A percentile compares a stretch with the other conserved stretches of the same genome.
Conservation (phyloP, 1,284 basidiomycete species). For the Gomphus sp. region DNA sequence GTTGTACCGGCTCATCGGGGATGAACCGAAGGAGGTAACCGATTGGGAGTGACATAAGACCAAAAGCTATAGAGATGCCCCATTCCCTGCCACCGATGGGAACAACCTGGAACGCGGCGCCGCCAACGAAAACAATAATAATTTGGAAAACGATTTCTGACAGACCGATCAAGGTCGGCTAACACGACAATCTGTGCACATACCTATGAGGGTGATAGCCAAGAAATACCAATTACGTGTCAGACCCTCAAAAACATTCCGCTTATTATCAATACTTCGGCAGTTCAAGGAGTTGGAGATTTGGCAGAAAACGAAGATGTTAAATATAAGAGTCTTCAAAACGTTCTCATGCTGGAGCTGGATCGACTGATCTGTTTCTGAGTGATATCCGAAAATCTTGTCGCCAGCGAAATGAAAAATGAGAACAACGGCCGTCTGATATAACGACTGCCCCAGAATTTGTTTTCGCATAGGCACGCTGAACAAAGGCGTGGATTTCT, state of each 20-base stretch:
- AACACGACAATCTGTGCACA: slow-evolving; percentile 13
- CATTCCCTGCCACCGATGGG: slow-evolving; percentile 77
- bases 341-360: slow-evolving; percentile 37
- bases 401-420: slow-evolving; percentile 84
- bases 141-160: slow-evolving; percentile 82
- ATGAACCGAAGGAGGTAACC: slow-evolving; percentile 76
- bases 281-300: slow-evolving; percentile 95
- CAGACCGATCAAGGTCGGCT: slow-evolving; percentile 8
- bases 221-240: slow-evolving; percentile 81
- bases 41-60: slow-evolving; percentile 80
- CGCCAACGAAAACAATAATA: slow-evolving; percentile 87
- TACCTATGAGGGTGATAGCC: slow-evolving; percentile 77
- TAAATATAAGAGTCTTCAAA: slow-evolving; percentile 89
- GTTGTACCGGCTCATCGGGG: slow-evolving; percentile 77
- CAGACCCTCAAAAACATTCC: slow-evolving; percentile 89
- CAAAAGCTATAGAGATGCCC: slow-evolving; percentile 87
- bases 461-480: slow-evolving; percentile 91
- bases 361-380: slow-evolving; percentile 22
- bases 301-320: slow-evolving; percentile 93
- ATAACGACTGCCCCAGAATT: slow-evolving; percentile 84
- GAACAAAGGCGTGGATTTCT: slow-evolving; percentile 83
- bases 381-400: slow-evolving; percentile 56
- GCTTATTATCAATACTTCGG: slow-evolving; percentile 72
- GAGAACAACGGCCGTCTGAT: slow-evolving; percentile 80
- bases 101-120: slow-evolving; percentile 87